A percentile compares a stretch with the other conserved stretches of the same genome.
Evolutionary conservation across 179 eudicot genomes (phyloP).

Genomic region (Corrigiola litoralis): DNA sequence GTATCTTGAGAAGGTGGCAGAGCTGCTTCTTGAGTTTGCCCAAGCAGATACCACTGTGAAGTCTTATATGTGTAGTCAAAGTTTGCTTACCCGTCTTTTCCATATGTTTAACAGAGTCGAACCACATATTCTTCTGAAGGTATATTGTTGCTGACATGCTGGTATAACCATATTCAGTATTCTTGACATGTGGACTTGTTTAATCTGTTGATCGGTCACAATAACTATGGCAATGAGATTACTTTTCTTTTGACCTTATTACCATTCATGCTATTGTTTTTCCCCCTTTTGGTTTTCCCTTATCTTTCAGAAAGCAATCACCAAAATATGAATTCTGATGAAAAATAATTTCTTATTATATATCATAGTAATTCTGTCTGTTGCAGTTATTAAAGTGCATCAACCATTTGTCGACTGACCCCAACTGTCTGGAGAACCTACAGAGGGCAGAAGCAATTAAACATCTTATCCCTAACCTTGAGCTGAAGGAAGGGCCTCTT

Average conservation of each 20-base stretch:
- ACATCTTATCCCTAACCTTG: constrained; percentile 94
- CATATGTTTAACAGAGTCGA: constrained; percentile 96
- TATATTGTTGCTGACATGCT: constrained; percentile 17
- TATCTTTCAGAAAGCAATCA: not conserved
- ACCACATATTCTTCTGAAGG: constrained; percentile 91
- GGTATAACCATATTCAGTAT: not conserved
- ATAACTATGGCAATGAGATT: too few relatives aligned
- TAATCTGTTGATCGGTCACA: too few relatives aligned
- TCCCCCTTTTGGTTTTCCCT: not conserved
- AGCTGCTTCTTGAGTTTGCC: constrained; percentile 92
- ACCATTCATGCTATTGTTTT: not conserved
- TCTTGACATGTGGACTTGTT: too few relatives aligned
- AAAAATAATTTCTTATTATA: not conserved
- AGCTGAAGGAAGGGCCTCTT: constrained; percentile 91
- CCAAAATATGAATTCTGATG: not conserved
- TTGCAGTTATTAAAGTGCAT: constrained; percentile 83
- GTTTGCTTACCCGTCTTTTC: constrained; percentile 90
- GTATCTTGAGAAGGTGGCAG: constrained; percentile 94
- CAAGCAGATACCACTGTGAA: constrained; percentile 92
- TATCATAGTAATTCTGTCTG: constrained; percentile 15
- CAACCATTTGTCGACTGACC: constrained; percentile 88
- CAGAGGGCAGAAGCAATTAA: constrained; percentile 97
- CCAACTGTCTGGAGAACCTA: constrained; percentile 97
- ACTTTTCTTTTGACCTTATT: too few relatives aligned
- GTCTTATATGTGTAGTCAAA: constrained; percentile 90